These are phyloP conservation scores for Lumnitzera littorea DNA, from an alignment of 345 rosid species.

Conservation along the genomic window DNA sequence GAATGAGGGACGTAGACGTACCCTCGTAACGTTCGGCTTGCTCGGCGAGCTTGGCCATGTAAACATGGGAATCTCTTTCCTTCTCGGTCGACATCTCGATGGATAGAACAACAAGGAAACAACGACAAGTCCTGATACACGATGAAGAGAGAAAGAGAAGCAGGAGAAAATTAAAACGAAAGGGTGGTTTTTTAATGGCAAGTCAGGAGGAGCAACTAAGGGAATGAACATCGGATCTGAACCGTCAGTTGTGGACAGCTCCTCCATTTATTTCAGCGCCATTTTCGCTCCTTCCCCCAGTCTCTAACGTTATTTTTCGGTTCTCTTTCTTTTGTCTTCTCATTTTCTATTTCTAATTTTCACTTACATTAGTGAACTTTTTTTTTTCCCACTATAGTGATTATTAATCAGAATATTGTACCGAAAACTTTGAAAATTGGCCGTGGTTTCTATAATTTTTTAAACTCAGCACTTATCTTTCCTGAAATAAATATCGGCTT, in stretches of 20 bases:
- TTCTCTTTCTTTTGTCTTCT: too few relatives aligned
- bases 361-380: too few relatives aligned
- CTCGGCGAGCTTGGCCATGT: constrained; percentile 90
- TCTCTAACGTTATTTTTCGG: too few relatives aligned
- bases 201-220: constrained; percentile 18
- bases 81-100: constrained; percentile 57
- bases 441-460: too few relatives aligned
- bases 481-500: too few relatives aligned
- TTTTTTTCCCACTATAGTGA: too few relatives aligned
- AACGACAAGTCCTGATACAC: neutral
- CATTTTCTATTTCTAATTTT: too few relatives aligned
- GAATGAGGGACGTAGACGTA: neutral
- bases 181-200: constrained; percentile 3
- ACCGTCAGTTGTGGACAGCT: constrained; percentile 25
- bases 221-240: constrained; percentile 52
- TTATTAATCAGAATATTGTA: too few relatives aligned
- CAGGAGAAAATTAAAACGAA: constrained; percentile 2
- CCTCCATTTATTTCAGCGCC: too few relatives aligned
- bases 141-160: neutral
- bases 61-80: constrained; percentile 77
- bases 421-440: too few relatives aligned
- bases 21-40: constrained; percentile 98
- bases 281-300: too few relatives aligned
- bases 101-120: neutral
- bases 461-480: too few relatives aligned